Evolutionary conservation across 805 yeast genomes (phyloP).

Genomic region (Lipomyces orientalis): DNA sequence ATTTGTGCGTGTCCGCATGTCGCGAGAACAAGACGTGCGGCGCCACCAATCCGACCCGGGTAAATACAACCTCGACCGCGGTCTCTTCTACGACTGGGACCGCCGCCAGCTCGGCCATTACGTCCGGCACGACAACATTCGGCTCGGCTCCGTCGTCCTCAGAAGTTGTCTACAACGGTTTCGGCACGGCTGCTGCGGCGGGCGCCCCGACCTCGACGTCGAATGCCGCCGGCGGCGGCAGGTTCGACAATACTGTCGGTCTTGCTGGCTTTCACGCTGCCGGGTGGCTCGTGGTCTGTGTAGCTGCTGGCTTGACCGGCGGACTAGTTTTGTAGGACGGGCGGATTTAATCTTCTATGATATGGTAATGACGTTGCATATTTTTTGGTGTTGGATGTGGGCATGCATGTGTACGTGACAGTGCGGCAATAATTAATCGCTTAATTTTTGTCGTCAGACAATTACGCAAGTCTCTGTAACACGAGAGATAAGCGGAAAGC

Average conservation of each 20-base stretch:
- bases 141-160: neutral
- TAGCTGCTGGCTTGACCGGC: neutral
- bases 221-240: neutral
- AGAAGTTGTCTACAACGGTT: neutral
- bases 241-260: neutral
- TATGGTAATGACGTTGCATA: neutral
- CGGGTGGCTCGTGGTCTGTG: neutral
- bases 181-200: neutral
- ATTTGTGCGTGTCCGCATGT: conserved; percentile 2
- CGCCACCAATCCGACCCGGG: conserved; percentile 6
- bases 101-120: neutral
- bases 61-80: neutral
- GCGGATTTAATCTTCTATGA: too few species aligned
- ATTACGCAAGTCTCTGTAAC: too few species aligned
- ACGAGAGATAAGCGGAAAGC: neutral
- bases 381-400: neutral
- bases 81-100: too few species aligned
- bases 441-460: too few species aligned
- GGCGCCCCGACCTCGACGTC: neutral
- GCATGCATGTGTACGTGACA: neutral
- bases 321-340: neutral
- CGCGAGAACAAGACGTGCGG: conserved; percentile 3
- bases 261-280: neutral
- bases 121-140: neutral
- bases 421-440: neutral